Conservation (phyloP, 371 early-diverging fungal genomes). For the Choanephora cucurbitarum region DNA sequence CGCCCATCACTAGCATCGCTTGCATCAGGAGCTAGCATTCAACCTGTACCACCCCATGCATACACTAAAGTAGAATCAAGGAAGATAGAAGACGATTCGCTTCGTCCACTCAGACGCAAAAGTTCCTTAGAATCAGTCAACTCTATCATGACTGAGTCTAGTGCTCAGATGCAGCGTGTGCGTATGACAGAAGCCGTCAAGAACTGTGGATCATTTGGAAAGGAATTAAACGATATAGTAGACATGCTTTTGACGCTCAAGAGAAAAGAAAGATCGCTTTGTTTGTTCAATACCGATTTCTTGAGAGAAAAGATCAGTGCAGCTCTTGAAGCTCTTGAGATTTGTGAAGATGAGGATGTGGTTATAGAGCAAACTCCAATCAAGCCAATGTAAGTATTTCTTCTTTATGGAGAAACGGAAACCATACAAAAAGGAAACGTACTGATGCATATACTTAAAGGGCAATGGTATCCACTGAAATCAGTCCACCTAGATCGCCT, state of each 20-base stretch:
- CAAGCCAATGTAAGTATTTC: constrained; percentile 9
- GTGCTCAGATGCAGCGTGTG: constrained; percentile 32
- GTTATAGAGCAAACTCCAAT: constrained; percentile 10
- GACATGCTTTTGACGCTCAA: constrained; percentile 48
- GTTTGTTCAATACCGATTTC: constrained; percentile 48
- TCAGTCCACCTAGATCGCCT: constrained; percentile 9
- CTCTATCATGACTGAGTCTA: constrained; percentile 42
- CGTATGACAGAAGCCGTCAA: constrained; percentile 44
- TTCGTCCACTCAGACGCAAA: constrained; percentile 27
- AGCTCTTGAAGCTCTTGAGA: constrained; percentile 42
- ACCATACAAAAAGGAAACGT: not conserved
- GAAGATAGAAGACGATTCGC: constrained; percentile 15
- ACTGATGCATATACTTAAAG: not conserved
- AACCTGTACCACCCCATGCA: constrained; percentile 18
- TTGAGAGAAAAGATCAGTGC: constrained; percentile 37
- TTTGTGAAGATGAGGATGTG: constrained; percentile 34
- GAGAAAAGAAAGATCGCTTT: constrained; percentile 44
- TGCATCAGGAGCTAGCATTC: constrained; percentile 39
- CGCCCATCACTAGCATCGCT: constrained; percentile 44
- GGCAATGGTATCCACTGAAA: not conserved
- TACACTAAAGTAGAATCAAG: not conserved
- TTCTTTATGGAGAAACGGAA: not conserved
- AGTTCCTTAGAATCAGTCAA: constrained; percentile 38
- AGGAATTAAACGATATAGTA: constrained; percentile 31
- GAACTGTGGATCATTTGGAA: constrained; percentile 20